These are phyloP conservation scores for Neopestalotiopsis sp. DNA, from an alignment of 2,329 filamentous ascomycete genomes.

Conservation along the genomic window DNA sequence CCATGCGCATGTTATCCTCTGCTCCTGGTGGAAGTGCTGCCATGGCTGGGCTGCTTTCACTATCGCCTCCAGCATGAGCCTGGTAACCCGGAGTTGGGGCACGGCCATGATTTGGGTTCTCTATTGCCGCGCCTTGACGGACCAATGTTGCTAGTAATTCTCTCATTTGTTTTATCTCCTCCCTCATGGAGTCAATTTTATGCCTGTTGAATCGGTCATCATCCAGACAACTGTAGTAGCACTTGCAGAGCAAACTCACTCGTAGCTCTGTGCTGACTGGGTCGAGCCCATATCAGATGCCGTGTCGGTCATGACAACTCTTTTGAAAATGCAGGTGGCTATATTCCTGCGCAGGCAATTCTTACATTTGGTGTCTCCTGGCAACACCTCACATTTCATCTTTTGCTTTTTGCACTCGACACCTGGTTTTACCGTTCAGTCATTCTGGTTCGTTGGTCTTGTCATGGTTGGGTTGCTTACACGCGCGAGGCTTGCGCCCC, in stretches of 20 bases:
- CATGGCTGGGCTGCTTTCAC: slow-evolving; percentile 30
- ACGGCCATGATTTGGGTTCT: background rate
- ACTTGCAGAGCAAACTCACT: background rate
- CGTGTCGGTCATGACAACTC: slow-evolving; percentile 27
- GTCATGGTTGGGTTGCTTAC: background rate
- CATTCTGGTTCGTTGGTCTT: background rate
- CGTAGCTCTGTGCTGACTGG: background rate
- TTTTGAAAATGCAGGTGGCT: slow-evolving; percentile 44
- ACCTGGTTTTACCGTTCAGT: slow-evolving; percentile 30
- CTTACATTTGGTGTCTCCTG: slow-evolving; percentile 44
- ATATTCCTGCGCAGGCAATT: slow-evolving; percentile 48
- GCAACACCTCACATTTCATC: slow-evolving; percentile 50
- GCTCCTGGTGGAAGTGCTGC: slow-evolving; percentile 29
- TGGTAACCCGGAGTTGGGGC: background rate
- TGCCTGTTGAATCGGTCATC: slow-evolving; percentile 5
- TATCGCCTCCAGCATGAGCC: background rate
- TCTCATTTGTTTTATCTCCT: slow-evolving; percentile 30
- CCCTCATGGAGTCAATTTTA: slow-evolving; percentile 30
- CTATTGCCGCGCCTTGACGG: slow-evolving; percentile 9
- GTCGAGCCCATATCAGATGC: slow-evolving; percentile 36
- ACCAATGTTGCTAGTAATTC: slow-evolving; percentile 28
- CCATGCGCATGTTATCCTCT: slow-evolving; percentile 39
- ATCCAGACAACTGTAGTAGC: too few relatives aligned
- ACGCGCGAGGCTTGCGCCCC: slow-evolving; percentile 19
- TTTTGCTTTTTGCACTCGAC: slow-evolving; percentile 53